Conservation (phyloP, 805 yeast genomes). For the Candida quercuum region DNA sequence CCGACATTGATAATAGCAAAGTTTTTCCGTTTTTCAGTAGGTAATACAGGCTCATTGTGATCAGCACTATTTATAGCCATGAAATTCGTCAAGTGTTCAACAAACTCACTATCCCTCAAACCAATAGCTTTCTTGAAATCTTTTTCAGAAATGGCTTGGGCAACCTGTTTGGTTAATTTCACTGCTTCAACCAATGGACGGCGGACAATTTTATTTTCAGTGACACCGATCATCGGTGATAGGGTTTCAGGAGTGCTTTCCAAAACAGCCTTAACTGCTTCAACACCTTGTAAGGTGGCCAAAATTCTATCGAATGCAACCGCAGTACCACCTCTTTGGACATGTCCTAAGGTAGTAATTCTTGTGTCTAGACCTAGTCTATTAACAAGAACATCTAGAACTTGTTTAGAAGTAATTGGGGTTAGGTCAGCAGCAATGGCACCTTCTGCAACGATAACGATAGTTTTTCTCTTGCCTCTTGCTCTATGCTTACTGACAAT, state of each 20-base stretch:
- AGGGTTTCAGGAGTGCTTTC: conserved; percentile 87
- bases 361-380: conserved; percentile 85
- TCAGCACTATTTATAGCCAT: conserved; percentile 63
- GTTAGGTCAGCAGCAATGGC: conserved; percentile 79
- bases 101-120: conserved; percentile 82
- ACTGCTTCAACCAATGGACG: conserved; percentile 90
- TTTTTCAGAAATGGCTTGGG: conserved; percentile 71
- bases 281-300: conserved; percentile 96
- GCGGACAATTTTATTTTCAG: conserved; percentile 82
- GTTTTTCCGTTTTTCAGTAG: conserved; percentile 56
- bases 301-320: conserved; percentile 89
- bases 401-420: conserved; percentile 77
- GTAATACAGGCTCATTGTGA: conserved; percentile 55
- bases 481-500: conserved; percentile 75
- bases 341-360: conserved; percentile 93
- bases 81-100: conserved; percentile 71
- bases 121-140: conserved; percentile 85
- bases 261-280: conserved; percentile 90
- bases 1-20: conserved; percentile 90
- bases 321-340: conserved; percentile 98
- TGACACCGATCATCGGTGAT: conserved; percentile 88
- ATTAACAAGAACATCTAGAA: conserved; percentile 74
- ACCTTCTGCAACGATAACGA: conserved; percentile 97
- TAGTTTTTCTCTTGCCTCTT: conserved; percentile 89
- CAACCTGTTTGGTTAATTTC: conserved; percentile 79